phyloP scores from a whole-genome alignment of 768 basidiomycete genomes.

The Coprinopsis cinerea region DNA sequence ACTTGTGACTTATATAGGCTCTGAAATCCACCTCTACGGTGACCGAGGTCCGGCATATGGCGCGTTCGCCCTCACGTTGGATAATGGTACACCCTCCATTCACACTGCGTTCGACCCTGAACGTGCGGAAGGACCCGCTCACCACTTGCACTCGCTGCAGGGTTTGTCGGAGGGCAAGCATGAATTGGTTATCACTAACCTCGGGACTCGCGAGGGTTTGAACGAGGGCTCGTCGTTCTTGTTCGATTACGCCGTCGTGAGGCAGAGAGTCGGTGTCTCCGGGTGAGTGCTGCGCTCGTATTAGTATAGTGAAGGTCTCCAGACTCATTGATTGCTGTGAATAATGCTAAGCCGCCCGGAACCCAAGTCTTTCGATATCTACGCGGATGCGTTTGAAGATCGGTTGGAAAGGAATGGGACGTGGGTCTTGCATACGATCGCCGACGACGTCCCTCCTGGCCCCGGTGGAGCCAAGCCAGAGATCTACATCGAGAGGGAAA shows the following conservation, averaged over 20 bases:
- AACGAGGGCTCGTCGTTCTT: slow-evolving; percentile 2
- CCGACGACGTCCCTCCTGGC: not conserved
- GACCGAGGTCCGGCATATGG: slow-evolving; percentile 9
- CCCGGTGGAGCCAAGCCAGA: not conserved
- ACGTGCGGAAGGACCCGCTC: not conserved
- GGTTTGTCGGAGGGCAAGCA: slow-evolving; percentile 8
- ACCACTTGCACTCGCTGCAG: not conserved
- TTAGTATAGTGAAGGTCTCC: not conserved
- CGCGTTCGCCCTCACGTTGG: slow-evolving; percentile 3
- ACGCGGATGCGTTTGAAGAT: not conserved
- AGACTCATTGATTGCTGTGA: not conserved
- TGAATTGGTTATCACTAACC: slow-evolving; percentile 1
- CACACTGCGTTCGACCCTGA: not conserved
- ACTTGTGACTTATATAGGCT: not conserved
- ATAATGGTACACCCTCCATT: slow-evolving; percentile 1
- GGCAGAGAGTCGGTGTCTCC: slow-evolving; percentile 4
- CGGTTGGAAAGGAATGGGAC: slow-evolving; percentile 1
- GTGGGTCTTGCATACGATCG: not conserved
- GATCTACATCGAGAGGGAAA: slow-evolving; percentile 1
- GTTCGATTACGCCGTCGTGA: slow-evolving; percentile 9
- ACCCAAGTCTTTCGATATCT: slow-evolving; percentile 2
- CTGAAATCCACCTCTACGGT: slow-evolving; percentile 8
- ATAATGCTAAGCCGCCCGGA: not conserved
- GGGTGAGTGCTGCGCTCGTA: not conserved
- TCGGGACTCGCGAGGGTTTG: slow-evolving; percentile 7